phyloP scores from a whole-genome alignment of 2,329 filamentous ascomycete genomes.

The Trichoderma gracile region DNA sequence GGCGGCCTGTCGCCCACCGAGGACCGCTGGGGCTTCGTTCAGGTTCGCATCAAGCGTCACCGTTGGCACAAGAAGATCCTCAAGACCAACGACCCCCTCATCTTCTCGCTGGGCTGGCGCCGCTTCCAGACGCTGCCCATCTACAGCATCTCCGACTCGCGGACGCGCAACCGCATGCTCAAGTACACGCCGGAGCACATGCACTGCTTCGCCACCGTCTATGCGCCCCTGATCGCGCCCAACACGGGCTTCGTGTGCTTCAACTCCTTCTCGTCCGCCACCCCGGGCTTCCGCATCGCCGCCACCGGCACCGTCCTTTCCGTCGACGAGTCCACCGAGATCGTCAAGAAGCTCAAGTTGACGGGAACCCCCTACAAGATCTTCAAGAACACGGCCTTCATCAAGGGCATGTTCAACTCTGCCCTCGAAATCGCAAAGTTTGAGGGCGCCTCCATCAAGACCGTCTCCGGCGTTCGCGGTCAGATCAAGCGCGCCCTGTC shows the following conservation, averaged over 20 bases:
- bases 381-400: slow-evolving; percentile 98
- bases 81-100: slow-evolving; percentile 95
- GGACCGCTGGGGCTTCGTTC: slow-evolving; percentile 92
- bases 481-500: slow-evolving; percentile 95
- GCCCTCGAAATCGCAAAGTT: slow-evolving; percentile 96
- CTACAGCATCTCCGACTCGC: slow-evolving; percentile 92
- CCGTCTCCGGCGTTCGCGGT: slow-evolving; percentile 90
- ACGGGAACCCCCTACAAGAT: slow-evolving; percentile 94
- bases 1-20: slow-evolving; percentile 93
- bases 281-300: slow-evolving; percentile 88
- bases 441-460: slow-evolving; percentile 92
- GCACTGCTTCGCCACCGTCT: slow-evolving; percentile 97
- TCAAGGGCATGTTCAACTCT: slow-evolving; percentile 97
- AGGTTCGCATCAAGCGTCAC: slow-evolving; percentile 95
- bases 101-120: slow-evolving; percentile 95
- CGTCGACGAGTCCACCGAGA: slow-evolving; percentile 93
- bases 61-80: slow-evolving; percentile 99
- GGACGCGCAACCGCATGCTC: slow-evolving; percentile 93
- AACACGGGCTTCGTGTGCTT: slow-evolving; percentile 96
- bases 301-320: slow-evolving; percentile 91
- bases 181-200: slow-evolving; percentile 99
- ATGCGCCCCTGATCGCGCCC: slow-evolving; percentile 89
- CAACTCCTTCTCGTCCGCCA: slow-evolving; percentile 81
- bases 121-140: slow-evolving; percentile 90
- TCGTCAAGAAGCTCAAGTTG: slow-evolving; percentile 98